Percentiles rank a stretch among this genome's conserved stretches.
Conservation (phyloP, 2,329 filamentous ascomycete genomes). For the Claviceps lovelessii region DNA sequence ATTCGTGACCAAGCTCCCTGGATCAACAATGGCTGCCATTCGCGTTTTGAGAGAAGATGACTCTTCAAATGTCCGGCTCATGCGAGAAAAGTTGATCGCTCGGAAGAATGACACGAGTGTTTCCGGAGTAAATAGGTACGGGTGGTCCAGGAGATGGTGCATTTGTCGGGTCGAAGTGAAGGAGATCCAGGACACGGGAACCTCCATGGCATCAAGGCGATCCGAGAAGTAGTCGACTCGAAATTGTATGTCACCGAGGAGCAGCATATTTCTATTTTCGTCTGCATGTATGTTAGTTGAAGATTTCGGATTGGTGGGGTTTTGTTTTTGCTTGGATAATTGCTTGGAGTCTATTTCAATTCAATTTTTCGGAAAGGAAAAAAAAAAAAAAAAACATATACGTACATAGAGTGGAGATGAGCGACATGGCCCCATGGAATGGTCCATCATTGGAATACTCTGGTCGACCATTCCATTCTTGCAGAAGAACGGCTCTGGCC, state of each 20-base stretch:
- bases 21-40: constrained; percentile 40
- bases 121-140: constrained; percentile 62
- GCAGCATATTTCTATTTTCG: constrained; percentile 45
- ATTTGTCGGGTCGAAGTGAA: constrained; percentile 46
- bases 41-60: constrained; percentile 43
- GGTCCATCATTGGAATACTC: constrained; percentile 55
- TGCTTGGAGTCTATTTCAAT: no score
- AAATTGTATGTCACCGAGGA: constrained; percentile 56
- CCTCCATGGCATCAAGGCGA: constrained; percentile 57
- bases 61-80: constrained; percentile 67
- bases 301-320: background rate
- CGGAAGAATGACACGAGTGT: constrained; percentile 73
- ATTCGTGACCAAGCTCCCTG: constrained; percentile 40
- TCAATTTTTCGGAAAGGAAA: no score
- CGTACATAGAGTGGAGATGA: constrained; percentile 61
- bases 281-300: constrained; percentile 28
- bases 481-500: constrained; percentile 59
- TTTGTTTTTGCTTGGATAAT: background rate
- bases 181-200: constrained; percentile 58
- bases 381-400: constrained; percentile 7
- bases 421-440: constrained; percentile 62
- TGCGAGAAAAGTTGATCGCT: constrained; percentile 71
- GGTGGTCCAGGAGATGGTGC: constrained; percentile 64
- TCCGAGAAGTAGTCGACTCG: constrained; percentile 63
- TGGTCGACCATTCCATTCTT: constrained; percentile 66